Conservation (phyloP, 768 basidiomycete genomes). For the Psilocybe cubensis region DNA sequence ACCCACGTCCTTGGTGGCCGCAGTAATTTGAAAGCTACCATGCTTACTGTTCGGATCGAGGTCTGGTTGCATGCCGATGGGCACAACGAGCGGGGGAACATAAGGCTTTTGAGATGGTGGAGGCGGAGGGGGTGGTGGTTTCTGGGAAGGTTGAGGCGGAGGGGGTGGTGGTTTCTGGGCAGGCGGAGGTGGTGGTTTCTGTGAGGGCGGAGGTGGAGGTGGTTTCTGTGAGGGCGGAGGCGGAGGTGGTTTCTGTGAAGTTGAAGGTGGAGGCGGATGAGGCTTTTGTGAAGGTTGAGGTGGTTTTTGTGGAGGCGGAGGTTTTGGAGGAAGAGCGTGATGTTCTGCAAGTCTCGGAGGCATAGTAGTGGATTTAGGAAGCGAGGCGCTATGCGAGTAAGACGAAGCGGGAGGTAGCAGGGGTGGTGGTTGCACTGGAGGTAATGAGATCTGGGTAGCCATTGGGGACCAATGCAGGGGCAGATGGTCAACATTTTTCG, state of each 20-base stretch:
- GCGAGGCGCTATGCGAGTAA: conserved; percentile 6
- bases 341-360: conserved; percentile 15
- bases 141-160: too few relatives aligned
- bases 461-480: conserved; percentile 11
- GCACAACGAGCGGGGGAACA: conserved; percentile 11
- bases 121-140: conserved; percentile 21
- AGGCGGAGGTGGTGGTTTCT: too few relatives aligned
- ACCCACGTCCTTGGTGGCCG: conserved; percentile 23
- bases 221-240: too few relatives aligned
- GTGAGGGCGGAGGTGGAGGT: conserved; percentile 18
- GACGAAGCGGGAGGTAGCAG: conserved; percentile 6
- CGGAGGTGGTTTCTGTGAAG: too few relatives aligned
- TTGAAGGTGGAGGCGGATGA: too few relatives aligned
- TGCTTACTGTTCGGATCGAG: conserved; percentile 48
- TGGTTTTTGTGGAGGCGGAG: conserved; percentile 18
- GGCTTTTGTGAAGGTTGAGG: too few relatives aligned
- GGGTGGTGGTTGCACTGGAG: conserved; percentile 13
- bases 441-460: conserved; percentile 12
- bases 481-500: background rate
- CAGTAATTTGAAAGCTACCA: conserved; percentile 43
- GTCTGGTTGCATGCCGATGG: conserved; percentile 52
- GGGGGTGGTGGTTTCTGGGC: too few relatives aligned
- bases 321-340: conserved; percentile 22
- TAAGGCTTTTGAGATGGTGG: too few relatives aligned
- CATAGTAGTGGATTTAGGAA: conserved; percentile 7